phyloP scores from a whole-genome alignment of 345 rosid genomes.

The Ceriops decandra region DNA sequence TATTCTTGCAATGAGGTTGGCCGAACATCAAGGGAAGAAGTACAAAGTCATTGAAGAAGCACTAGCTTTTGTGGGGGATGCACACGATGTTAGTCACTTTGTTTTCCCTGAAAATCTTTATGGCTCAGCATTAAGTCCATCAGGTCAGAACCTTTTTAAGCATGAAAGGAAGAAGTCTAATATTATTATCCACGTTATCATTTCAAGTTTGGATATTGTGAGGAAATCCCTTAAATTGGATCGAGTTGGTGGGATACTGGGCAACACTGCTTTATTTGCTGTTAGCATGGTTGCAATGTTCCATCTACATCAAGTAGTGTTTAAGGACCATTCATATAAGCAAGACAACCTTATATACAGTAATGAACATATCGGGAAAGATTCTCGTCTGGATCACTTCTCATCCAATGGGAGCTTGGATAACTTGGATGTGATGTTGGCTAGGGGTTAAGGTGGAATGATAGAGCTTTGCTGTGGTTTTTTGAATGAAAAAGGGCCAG shows the following conservation, averaged over 20 bases:
- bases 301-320: neutral
- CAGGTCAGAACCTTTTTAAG: conserved; percentile 28
- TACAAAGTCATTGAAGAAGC: conserved; percentile 89
- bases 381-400: conserved; percentile 27
- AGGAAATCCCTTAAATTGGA: conserved; percentile 55
- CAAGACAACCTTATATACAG: neutral
- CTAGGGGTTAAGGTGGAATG: conserved; percentile 55
- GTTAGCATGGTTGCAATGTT: conserved; percentile 44
- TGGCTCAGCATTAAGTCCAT: conserved; percentile 31
- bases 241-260: conserved; percentile 59
- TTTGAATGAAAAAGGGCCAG: conserved; percentile 4
- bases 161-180: conserved; percentile 33
- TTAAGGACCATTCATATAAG: neutral
- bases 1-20: conserved; percentile 77
- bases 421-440: conserved; percentile 70
- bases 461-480: conserved; percentile 2
- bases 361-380: neutral
- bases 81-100: conserved; percentile 40
- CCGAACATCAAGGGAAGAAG: conserved; percentile 79
- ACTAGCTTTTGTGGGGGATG: conserved; percentile 73
- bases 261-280: conserved; percentile 75
- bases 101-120: conserved; percentile 60
- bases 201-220: conserved; percentile 56
- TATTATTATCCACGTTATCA: conserved; percentile 37
- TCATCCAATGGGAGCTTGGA: conserved; percentile 35